These are phyloP conservation scores for Zalerion maritima DNA, from an alignment of 495 filamentous ascomycete species.

Conservation along the genomic window DNA sequence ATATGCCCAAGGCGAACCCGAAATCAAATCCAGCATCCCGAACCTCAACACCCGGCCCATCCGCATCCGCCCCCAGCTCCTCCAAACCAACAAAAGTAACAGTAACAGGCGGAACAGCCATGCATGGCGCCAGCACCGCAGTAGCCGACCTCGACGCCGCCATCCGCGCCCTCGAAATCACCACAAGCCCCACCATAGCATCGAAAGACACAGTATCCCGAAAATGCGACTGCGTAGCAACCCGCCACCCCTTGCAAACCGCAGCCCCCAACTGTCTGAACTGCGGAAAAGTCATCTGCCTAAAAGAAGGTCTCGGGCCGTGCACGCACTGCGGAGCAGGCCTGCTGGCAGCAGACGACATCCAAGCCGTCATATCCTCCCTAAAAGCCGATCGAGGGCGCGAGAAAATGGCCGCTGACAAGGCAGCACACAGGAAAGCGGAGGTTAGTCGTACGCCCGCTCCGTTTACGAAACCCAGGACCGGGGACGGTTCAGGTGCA, in stretches of 20 bases:
- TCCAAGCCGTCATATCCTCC: slow-evolving; percentile 73
- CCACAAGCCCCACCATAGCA: slow-evolving; percentile 63
- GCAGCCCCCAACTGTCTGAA: slow-evolving; percentile 84
- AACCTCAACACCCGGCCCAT: slow-evolving; percentile 37
- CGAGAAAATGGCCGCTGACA: slow-evolving; percentile 70
- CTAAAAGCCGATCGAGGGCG: slow-evolving; percentile 74
- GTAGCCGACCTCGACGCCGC: slow-evolving; percentile 79
- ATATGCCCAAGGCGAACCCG: slow-evolving; percentile 46
- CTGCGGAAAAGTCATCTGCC: slow-evolving; percentile 94
- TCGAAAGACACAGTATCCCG: slow-evolving; percentile 35
- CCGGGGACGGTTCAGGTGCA: slow-evolving; percentile 13
- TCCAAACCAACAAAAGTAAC: slow-evolving; percentile 40
- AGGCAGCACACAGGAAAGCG: slow-evolving; percentile 46
- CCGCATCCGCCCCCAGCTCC: slow-evolving; percentile 27
- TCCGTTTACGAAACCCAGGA: slow-evolving; percentile 32
- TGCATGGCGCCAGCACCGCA: slow-evolving; percentile 62
- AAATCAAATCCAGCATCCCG: slow-evolving; percentile 39
- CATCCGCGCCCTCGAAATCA: slow-evolving; percentile 78
- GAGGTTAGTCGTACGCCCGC: slow-evolving; percentile 40
- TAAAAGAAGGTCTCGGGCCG: slow-evolving; percentile 84
- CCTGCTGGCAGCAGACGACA: slow-evolving; percentile 53
- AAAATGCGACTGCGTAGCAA: slow-evolving; percentile 71
- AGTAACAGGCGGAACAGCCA: slow-evolving; percentile 55
- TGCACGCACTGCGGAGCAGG: slow-evolving; percentile 81
- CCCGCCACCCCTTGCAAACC: slow-evolving; percentile 67